These are phyloP conservation scores for Lumnitzera littorea DNA, from an alignment of 345 rosid species.

Conservation along the genomic window DNA sequence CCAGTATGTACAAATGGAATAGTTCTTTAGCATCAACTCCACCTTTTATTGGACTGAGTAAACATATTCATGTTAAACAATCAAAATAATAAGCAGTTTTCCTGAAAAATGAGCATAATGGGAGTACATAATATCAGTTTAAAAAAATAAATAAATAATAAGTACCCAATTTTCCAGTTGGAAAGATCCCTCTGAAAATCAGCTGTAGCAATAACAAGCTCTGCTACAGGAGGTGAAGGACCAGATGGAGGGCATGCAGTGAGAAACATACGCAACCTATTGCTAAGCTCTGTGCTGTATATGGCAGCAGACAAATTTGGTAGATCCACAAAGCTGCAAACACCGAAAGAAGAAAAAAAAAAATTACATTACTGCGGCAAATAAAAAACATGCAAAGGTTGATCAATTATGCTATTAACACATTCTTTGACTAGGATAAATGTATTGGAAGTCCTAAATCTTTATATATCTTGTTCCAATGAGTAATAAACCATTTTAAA, in stretches of 20 bases:
- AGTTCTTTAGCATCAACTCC: constrained; percentile 96
- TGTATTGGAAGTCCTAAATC: too few species aligned
- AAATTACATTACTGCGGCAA: constrained; percentile 10
- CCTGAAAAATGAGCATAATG: constrained; percentile 1
- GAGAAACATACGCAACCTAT: constrained; percentile 77
- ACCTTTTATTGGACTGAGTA: constrained; percentile 75
- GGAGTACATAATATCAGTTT: background rate
- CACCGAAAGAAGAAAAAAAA: constrained; percentile 3
- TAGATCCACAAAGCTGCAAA: constrained; percentile 80
- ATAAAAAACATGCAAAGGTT: constrained; percentile 10
- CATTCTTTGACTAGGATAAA: background rate
- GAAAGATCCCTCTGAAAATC: constrained; percentile 95
- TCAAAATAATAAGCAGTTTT: background rate
- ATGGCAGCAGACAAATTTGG: constrained; percentile 85
- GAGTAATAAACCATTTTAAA: too few species aligned
- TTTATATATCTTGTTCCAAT: too few species aligned
- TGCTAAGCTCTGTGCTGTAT: constrained; percentile 87
- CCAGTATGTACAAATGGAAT: constrained; percentile 85
- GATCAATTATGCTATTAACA: constrained; percentile 4
- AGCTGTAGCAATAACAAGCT: constrained; percentile 87
- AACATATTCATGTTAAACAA: constrained; percentile 2
- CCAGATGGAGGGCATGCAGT: constrained; percentile 95
- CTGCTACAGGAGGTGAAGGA: constrained; percentile 82
- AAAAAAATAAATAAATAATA: background rate
- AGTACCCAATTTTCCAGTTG: constrained; percentile 73